Evolutionary conservation across 1,284 basidiomycete genomes (phyloP).

Genomic region (Tausonia pullulans): DNA sequence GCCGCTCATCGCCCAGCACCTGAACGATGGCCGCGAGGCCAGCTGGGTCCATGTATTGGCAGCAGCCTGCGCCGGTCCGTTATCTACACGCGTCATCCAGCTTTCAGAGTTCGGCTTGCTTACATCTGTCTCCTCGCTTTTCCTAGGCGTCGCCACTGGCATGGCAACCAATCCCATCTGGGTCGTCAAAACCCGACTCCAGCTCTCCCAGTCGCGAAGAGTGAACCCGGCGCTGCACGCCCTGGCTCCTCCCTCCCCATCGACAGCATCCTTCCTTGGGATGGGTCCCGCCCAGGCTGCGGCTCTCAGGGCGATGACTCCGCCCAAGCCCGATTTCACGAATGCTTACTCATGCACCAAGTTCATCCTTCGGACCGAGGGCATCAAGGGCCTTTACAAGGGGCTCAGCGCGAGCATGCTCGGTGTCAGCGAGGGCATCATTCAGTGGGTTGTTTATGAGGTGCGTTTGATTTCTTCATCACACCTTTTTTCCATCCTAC

Average conservation of each 20-base stretch:
- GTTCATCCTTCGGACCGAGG: slow-evolving; percentile 69
- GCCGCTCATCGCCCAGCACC: slow-evolving; percentile 67
- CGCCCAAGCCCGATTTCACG: slow-evolving; percentile 34
- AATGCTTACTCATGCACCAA: slow-evolving; percentile 54
- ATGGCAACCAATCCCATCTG: slow-evolving; percentile 95
- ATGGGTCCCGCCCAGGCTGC: slow-evolving; percentile 7
- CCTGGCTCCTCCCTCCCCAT: background rate
- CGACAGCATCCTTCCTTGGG: slow-evolving; percentile 18
- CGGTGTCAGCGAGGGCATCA: slow-evolving; percentile 91
- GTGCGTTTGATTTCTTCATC: slow-evolving; percentile 19
- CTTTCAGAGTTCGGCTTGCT: background rate
- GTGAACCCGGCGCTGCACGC: slow-evolving; percentile 9
- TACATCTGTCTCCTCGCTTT: background rate
- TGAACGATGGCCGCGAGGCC: slow-evolving; percentile 76
- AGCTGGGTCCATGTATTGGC: slow-evolving; percentile 73
- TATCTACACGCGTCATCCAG: background rate
- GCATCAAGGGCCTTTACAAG: slow-evolving; percentile 81
- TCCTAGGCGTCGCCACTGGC: slow-evolving; percentile 61
- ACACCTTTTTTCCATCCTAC: background rate
- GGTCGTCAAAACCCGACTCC: slow-evolving; percentile 94
- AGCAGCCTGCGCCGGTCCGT: slow-evolving; percentile 55
- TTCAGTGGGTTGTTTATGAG: slow-evolving; percentile 97
- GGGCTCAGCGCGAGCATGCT: slow-evolving; percentile 90
- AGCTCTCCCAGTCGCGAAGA: slow-evolving; percentile 42
- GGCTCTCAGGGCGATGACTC: slow-evolving; percentile 12